A percentile compares a stretch with the other conserved stretches of the same genome.
phyloP scores from a whole-genome alignment of 2,329 filamentous ascomycete genomes.

The Microcyclospora tardicrescens region DNA sequence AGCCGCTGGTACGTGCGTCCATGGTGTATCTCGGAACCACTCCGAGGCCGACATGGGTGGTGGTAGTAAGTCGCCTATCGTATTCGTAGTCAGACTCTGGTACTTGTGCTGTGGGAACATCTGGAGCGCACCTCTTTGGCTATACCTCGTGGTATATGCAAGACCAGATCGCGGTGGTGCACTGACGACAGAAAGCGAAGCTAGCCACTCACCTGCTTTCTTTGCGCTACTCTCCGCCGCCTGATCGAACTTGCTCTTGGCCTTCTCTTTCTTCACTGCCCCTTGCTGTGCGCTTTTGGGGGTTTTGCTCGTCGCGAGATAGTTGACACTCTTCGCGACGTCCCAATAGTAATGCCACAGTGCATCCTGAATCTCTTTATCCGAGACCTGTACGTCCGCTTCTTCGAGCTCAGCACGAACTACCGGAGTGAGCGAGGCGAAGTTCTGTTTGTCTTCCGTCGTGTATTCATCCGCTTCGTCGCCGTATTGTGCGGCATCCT shows the following conservation, averaged over 20 bases:
- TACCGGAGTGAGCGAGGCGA: constrained; percentile 20
- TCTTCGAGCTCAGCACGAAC: constrained; percentile 23
- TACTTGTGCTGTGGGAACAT: too few relatives aligned
- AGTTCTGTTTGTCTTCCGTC: constrained; percentile 26
- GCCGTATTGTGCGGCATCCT: constrained; percentile 29
- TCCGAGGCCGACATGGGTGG: constrained; percentile 33
- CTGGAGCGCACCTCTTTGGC: not conserved
- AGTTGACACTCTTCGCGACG: constrained; percentile 69
- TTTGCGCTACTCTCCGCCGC: constrained; percentile 31
- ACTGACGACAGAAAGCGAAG: too few relatives aligned
- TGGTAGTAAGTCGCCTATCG: not conserved
- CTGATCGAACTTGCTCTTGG: constrained; percentile 33
- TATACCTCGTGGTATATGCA: too few relatives aligned
- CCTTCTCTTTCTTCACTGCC: constrained; percentile 27
- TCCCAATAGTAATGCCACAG: constrained; percentile 97
- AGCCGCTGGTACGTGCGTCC: constrained; percentile 58
- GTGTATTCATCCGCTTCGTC: constrained; percentile 28
- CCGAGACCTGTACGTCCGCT: constrained; percentile 36
- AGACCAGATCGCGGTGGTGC: not conserved
- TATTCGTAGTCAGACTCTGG: too few relatives aligned
- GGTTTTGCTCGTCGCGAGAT: constrained; percentile 44
- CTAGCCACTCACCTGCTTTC: constrained; percentile 32
- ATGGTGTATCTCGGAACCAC: constrained; percentile 76
- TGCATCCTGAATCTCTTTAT: constrained; percentile 71
- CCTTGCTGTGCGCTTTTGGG: constrained; percentile 14